Evolutionary conservation across 768 basidiomycete genomes (phyloP).

Genomic region (Amanita pseudoporphyria): DNA sequence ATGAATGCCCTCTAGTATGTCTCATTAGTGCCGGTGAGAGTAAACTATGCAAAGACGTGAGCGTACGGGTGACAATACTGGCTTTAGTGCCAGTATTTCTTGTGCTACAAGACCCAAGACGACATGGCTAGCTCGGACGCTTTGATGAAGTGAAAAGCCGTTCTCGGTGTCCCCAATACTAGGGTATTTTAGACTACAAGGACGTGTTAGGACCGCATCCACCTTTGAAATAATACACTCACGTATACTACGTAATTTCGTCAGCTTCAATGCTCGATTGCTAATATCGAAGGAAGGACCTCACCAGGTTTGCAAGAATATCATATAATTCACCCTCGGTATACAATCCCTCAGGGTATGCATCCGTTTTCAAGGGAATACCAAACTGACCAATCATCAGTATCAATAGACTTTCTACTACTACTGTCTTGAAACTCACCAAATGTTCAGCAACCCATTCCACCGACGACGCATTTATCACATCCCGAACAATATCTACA

Average conservation of each 20-base stretch:
- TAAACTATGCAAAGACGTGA: background rate
- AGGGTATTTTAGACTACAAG: conserved; percentile 4
- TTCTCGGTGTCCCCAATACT: conserved; percentile 18
- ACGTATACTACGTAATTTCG: conserved; percentile 3
- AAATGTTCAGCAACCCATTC: conserved; percentile 15
- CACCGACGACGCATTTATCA: conserved; percentile 32
- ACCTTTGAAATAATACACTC: background rate
- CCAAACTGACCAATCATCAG: conserved; percentile 24
- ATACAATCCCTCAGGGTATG: conserved; percentile 31
- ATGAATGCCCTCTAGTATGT: conserved; percentile 3
- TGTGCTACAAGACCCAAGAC: conserved; percentile 24
- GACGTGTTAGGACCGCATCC: background rate
- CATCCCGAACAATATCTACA: conserved; percentile 39
- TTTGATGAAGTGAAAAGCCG: conserved; percentile 21
- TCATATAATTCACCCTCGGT: conserved; percentile 39
- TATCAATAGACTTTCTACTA: background rate
- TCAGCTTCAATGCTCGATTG: background rate
- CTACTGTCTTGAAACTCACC: background rate
- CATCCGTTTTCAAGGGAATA: conserved; percentile 35
- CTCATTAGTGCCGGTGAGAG: background rate
- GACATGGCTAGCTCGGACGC: conserved; percentile 19
- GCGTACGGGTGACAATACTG: conserved; percentile 1
- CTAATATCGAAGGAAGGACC: conserved; percentile 3
- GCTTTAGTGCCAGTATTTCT: conserved; percentile 14
- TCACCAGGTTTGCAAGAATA: conserved; percentile 27